phyloP scores from a whole-genome alignment of 2,329 filamentous ascomycete genomes.

The Penicillium sp. region DNA sequence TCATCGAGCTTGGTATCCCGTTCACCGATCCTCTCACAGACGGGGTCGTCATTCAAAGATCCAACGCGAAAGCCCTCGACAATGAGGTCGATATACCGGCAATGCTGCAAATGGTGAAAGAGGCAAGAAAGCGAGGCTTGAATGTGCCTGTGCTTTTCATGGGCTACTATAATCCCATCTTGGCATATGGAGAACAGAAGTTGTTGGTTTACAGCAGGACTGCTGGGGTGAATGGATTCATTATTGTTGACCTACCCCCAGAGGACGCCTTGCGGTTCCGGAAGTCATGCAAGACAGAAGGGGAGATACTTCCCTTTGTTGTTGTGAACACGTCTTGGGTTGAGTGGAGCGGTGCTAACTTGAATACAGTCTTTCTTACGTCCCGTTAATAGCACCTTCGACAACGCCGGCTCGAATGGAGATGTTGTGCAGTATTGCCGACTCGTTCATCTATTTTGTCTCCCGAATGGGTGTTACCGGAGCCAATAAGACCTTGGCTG shows the following conservation, averaged over 20 bases:
- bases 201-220: conserved; percentile 78
- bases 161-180: conserved; percentile 96
- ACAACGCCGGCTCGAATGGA: conserved; percentile 90
- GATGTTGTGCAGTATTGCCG: conserved; percentile 86
- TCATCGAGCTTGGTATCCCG: conserved; percentile 91
- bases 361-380: conserved; percentile 72
- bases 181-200: conserved; percentile 73
- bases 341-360: too few relatives aligned
- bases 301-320: conserved; percentile 61
- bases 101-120: conserved; percentile 78
- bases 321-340: too few relatives aligned
- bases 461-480: conserved; percentile 94
- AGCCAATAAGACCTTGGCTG: conserved; percentile 51
- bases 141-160: conserved; percentile 84
- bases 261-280: conserved; percentile 63
- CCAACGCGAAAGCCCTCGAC: conserved; percentile 81
- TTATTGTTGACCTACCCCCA: conserved; percentile 16
- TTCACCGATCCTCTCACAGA: conserved; percentile 97
- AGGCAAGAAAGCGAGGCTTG: conserved; percentile 73
- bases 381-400: conserved; percentile 89
- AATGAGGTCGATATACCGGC: conserved; percentile 81
- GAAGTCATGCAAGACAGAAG: conserved; percentile 73
- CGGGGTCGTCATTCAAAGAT: conserved; percentile 89
- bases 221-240: conserved; percentile 19
- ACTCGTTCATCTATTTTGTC: conserved; percentile 97